Evolutionary conservation across 352 stramenopile species (phyloP).

Genomic region (Phytophthora rubi): DNA sequence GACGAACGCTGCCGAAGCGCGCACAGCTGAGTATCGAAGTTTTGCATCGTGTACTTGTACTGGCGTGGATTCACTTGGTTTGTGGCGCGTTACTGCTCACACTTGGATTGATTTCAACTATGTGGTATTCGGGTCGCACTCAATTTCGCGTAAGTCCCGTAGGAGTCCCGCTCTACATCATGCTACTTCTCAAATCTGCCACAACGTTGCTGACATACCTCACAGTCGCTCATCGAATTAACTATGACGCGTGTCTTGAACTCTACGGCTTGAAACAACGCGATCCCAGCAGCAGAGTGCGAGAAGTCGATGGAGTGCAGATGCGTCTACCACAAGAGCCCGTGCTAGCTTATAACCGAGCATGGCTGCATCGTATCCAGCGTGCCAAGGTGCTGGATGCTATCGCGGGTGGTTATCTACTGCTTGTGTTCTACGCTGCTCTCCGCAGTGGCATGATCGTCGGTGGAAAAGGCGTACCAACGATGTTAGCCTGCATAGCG

Average conservation of each 20-base stretch:
- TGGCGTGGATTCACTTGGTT: slow-evolving; percentile 78
- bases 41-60: slow-evolving; percentile 66
- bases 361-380: slow-evolving; percentile 66
- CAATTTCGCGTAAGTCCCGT: slow-evolving; percentile 60
- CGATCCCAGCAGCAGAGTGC: slow-evolving; percentile 36
- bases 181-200: slow-evolving; percentile 63
- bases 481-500: slow-evolving; percentile 51
- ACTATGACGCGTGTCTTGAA: slow-evolving; percentile 63
- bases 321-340: slow-evolving; percentile 47
- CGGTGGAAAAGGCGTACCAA: slow-evolving; percentile 43
- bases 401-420: slow-evolving; percentile 60
- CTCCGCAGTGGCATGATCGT: slow-evolving; percentile 68
- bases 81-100: slow-evolving; percentile 57
- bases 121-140: slow-evolving; percentile 48
- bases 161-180: slow-evolving; percentile 66
- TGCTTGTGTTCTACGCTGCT: slow-evolving; percentile 76
- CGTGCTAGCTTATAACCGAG: slow-evolving; percentile 71
- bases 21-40: slow-evolving; percentile 73
- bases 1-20: slow-evolving; percentile 67
- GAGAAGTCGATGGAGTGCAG: slow-evolving; percentile 34
- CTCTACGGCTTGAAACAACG: slow-evolving; percentile 46
- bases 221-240: slow-evolving; percentile 62
- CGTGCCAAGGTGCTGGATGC: slow-evolving; percentile 67
- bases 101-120: slow-evolving; percentile 53
- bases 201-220: slow-evolving; percentile 65